Conservation (phyloP, 2,329 filamentous ascomycete genomes). For the Penicillium capsulatum region DNA sequence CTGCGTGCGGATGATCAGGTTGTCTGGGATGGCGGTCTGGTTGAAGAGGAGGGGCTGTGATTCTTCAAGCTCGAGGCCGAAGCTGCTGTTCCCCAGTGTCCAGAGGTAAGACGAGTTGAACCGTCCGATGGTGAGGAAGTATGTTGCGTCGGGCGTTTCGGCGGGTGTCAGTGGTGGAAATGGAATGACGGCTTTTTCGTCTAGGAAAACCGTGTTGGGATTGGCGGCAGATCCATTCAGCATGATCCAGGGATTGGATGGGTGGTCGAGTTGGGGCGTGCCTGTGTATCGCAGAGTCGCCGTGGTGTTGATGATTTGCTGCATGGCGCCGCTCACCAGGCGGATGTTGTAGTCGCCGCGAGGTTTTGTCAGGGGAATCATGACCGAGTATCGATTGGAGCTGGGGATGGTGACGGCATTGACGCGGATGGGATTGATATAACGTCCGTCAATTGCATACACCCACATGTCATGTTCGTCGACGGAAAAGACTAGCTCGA, state of each 20-base stretch:
- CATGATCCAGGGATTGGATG: slow-evolving; percentile 47
- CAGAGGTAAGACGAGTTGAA: slow-evolving; percentile 24
- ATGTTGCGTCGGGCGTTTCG: slow-evolving; percentile 42
- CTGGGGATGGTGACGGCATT: slow-evolving; percentile 35
- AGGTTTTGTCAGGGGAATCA: slow-evolving; percentile 43
- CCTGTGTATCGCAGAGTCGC: slow-evolving; percentile 47
- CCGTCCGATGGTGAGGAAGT: slow-evolving; percentile 22
- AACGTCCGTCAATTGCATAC: slow-evolving; percentile 45
- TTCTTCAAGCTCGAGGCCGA: slow-evolving; percentile 21
- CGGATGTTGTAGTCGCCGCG: slow-evolving; percentile 54
- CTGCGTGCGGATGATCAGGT: slow-evolving; percentile 47
- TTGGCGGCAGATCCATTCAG: slow-evolving; percentile 47
- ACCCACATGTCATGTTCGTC: slow-evolving; percentile 46
- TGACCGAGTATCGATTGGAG: slow-evolving; percentile 41
- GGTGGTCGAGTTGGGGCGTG: slow-evolving; percentile 7
- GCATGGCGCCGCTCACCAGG: slow-evolving; percentile 46
- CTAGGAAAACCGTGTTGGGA: slow-evolving; percentile 43
- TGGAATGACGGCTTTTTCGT: slow-evolving; percentile 43
- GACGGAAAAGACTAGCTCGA: slow-evolving; percentile 38
- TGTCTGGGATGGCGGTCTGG: slow-evolving; percentile 23
- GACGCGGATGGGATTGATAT: slow-evolving; percentile 39
- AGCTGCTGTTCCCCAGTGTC: slow-evolving; percentile 26
- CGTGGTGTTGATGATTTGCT: slow-evolving; percentile 54
- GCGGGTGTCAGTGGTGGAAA: slow-evolving; percentile 48
- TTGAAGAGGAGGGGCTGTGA: slow-evolving; percentile 26